Conservation (phyloP, 352 stramenopile genomes). For the Aphanomyces cochlioides region DNA sequence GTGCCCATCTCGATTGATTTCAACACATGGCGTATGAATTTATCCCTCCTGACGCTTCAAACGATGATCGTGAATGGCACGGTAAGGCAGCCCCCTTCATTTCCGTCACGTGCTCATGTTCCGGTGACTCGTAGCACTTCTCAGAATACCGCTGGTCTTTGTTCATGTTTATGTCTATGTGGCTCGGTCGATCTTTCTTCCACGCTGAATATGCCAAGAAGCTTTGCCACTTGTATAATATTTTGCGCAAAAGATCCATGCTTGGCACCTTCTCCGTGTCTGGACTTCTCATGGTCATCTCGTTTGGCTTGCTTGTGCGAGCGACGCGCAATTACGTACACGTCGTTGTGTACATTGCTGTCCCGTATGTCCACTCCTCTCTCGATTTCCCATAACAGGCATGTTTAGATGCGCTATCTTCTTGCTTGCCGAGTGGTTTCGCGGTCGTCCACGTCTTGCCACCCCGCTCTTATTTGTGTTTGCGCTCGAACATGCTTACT, state of each 20-base stretch:
- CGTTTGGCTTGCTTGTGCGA: constrained; percentile 14
- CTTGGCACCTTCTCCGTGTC: constrained; percentile 20
- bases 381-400: neutral
- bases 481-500: constrained; percentile 17
- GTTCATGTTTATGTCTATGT: constrained; percentile 23
- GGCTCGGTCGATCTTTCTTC: constrained; percentile 25
- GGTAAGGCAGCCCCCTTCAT: neutral
- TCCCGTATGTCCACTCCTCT: constrained; percentile 1
- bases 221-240: constrained; percentile 3
- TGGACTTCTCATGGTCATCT: constrained; percentile 7
- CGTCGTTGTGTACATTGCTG: neutral
- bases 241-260: constrained; percentile 9
- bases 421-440: neutral
- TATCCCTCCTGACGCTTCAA: constrained; percentile 27
- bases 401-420: constrained; percentile 10
- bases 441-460: neutral
- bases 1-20: constrained; percentile 29
- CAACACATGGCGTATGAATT: constrained; percentile 25
- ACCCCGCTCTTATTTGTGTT: constrained; percentile 8
- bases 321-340: neutral
- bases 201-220: constrained; percentile 24
- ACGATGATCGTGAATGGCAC: constrained; percentile 24
- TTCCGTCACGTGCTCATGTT: neutral
- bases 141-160: constrained; percentile 26
- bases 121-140: constrained; percentile 13